Base-by-base conservation (phyloP, 805 yeast genomes). In the Yarrowia keelungensis region DNA sequence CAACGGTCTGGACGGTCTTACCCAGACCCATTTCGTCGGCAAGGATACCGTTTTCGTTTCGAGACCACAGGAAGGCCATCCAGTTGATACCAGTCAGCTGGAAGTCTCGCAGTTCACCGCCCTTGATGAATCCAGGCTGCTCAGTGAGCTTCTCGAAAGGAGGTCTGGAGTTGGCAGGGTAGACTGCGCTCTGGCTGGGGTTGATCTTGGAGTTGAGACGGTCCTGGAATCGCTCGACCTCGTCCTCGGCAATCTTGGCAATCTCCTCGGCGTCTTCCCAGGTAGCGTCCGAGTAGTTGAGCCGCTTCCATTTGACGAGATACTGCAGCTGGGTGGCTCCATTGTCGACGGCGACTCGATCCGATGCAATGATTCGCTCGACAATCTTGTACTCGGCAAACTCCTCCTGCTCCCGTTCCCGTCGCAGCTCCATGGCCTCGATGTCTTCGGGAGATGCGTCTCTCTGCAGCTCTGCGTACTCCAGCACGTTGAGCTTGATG, bases 21-120 rank as follows among this genome's bases (percentile, higher is more conserved):
- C 99, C 99, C 68, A 95, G 84, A 68, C 99, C 99, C 99, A 95
- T 95, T 79, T 95, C 99, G 81, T 95, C 99, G 5, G 99, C 99
- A 50, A 95, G 81, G 64, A 95, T 95, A 69, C 99, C 98, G 78
- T 95, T 95, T 80, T 95, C 98, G 78, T 94, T 91, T 75, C 98
- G 86, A 4, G 97, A 91, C 99, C 99, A 95, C 71, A 95, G 81
- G 77, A 94, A 95, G 0, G 99, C 99, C 99, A 95, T 95, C 99
- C 99, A 95, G 79, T 95, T 95, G 71, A 95, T 84, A 69, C 99
- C 99, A 0, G 99, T 95, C 77, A 95, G 84, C 81, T 95, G 99
- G 85, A 95, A 95, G 80, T 95, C 99, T 77, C 99, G 87, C 72
- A 95, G 83, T 77, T 90, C 95, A 64, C 98, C 97, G 75, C 89